A percentile compares a stretch with the other conserved stretches of the same genome.
Evolutionary conservation across 495 filamentous ascomycete species (phyloP).

Genomic region (Chaetomium tenue): DNA sequence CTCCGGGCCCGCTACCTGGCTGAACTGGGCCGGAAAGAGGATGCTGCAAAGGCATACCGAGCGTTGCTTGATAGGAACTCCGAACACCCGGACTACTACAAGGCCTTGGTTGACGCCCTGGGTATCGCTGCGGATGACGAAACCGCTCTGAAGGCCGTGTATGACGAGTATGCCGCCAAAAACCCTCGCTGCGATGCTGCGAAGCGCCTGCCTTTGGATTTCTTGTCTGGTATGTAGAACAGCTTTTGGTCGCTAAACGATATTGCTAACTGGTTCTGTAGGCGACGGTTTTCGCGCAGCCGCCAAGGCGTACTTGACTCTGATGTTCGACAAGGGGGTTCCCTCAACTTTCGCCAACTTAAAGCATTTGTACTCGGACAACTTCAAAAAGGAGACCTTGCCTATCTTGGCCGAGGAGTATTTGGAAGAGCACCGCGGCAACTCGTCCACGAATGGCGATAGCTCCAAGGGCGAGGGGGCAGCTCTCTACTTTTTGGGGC

Average conservation of each 20-base stretch:
- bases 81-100: slow-evolving; percentile 84
- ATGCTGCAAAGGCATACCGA: slow-evolving; percentile 79
- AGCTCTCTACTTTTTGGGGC: slow-evolving; percentile 86
- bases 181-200: slow-evolving; percentile 81
- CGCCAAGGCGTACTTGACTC: slow-evolving; percentile 74
- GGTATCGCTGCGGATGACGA: slow-evolving; percentile 61
- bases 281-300: slow-evolving; percentile 77
- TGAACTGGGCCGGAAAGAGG: slow-evolving; percentile 70
- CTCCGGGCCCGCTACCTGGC: slow-evolving; percentile 80
- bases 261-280: slow-evolving; percentile 33
- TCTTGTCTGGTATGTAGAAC: slow-evolving; percentile 63
- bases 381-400: slow-evolving; percentile 71
- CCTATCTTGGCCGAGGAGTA: slow-evolving; percentile 78
- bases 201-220: slow-evolving; percentile 82
- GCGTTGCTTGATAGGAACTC: slow-evolving; percentile 80
- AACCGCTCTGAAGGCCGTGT: slow-evolving; percentile 64
- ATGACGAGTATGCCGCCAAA: slow-evolving; percentile 77
- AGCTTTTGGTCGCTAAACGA: background rate
- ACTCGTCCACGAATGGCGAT: slow-evolving; percentile 52
- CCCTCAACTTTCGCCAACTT: slow-evolving; percentile 95
- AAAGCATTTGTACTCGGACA: slow-evolving; percentile 80
- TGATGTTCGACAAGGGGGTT: slow-evolving; percentile 92
- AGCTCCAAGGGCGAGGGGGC: slow-evolving; percentile 68
- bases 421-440: slow-evolving; percentile 52
- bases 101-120: slow-evolving; percentile 66